These are phyloP conservation scores for Canariomyces notabilis DNA, from an alignment of 2,329 filamentous ascomycete genomes.

Conservation along the genomic window DNA sequence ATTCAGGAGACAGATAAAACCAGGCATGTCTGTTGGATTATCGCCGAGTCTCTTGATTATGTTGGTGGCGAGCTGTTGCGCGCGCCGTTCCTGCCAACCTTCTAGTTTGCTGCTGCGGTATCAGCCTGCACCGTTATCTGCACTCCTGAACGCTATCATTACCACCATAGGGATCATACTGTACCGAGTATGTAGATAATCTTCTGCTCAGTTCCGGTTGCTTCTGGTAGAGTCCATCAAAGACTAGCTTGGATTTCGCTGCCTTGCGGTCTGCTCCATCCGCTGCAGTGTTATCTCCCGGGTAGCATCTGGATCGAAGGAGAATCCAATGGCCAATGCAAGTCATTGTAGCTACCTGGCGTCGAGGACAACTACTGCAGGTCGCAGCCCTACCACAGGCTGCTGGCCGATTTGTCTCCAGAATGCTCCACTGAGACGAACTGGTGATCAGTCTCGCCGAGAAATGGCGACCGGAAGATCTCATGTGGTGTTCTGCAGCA, in stretches of 20 bases:
- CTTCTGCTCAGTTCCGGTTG: slow-evolving; percentile 3
- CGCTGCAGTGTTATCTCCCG: neutral
- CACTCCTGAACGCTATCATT: too few relatives aligned
- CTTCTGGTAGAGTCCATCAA: neutral
- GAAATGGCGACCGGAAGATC: too few relatives aligned
- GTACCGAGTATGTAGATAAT: too few relatives aligned
- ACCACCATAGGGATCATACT: too few relatives aligned
- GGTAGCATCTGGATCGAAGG: neutral
- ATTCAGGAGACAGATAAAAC: too few relatives aligned
- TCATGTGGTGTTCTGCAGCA: slow-evolving; percentile 1
- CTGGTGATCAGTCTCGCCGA: slow-evolving; percentile 3
- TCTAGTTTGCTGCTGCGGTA: too few relatives aligned
- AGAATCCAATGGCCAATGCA: slow-evolving; percentile 2
- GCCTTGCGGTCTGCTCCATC: neutral
- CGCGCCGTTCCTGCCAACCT: too few relatives aligned
- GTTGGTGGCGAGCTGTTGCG: too few relatives aligned
- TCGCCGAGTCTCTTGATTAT: too few relatives aligned
- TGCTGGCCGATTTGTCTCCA: neutral
- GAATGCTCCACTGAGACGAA: neutral
- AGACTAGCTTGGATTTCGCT: neutral
- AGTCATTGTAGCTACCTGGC: slow-evolving; percentile 2
- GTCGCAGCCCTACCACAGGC: slow-evolving; percentile 11
- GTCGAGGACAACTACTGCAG: slow-evolving; percentile 1
- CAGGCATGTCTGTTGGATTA: too few relatives aligned
- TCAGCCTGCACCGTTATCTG: too few relatives aligned